Percentiles rank a stretch among this genome's conserved stretches.
These are phyloP conservation scores for Diaporthe citri DNA, from an alignment of 2,329 filamentous ascomycete genomes.

Conservation along the genomic window DNA sequence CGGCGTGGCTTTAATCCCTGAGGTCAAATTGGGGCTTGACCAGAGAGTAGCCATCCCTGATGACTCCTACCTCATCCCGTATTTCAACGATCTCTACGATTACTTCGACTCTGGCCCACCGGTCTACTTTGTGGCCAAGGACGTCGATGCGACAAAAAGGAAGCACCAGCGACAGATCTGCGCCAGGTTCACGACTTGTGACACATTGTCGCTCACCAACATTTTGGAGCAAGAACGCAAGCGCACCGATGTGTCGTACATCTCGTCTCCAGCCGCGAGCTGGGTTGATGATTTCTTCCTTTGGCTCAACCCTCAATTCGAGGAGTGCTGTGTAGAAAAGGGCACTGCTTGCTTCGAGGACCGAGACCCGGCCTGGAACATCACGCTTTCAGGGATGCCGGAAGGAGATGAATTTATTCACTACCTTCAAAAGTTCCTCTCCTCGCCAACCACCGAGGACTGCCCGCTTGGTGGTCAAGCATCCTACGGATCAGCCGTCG, in stretches of 20 bases:
- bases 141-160: slow-evolving; percentile 82
- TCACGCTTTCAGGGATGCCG: slow-evolving; percentile 90
- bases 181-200: slow-evolving; percentile 90
- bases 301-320: slow-evolving; percentile 92
- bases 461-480: slow-evolving; percentile 92
- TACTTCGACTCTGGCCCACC: slow-evolving; percentile 94
- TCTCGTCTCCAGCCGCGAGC: slow-evolving; percentile 88
- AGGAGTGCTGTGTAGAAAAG: slow-evolving; percentile 78
- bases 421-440: slow-evolving; percentile 87
- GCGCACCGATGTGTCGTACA: slow-evolving; percentile 86
- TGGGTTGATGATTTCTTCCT: slow-evolving; percentile 98
- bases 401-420: slow-evolving; percentile 90
- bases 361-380: slow-evolving; percentile 87
- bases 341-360: slow-evolving; percentile 82
- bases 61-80: slow-evolving; percentile 93
- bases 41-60: slow-evolving; percentile 95
- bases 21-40: slow-evolving; percentile 88
- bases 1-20: slow-evolving; percentile 85
- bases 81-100: slow-evolving; percentile 94
- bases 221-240: slow-evolving; percentile 95
- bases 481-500: slow-evolving; percentile 86
- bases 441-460: slow-evolving; percentile 81
- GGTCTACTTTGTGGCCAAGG: slow-evolving; percentile 93
- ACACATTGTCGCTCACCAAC: slow-evolving; percentile 86
- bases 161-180: slow-evolving; percentile 87